Evolutionary conservation across 2,329 filamentous ascomycete species (phyloP).

Genomic region (Phaeosphaeria sp.): DNA sequence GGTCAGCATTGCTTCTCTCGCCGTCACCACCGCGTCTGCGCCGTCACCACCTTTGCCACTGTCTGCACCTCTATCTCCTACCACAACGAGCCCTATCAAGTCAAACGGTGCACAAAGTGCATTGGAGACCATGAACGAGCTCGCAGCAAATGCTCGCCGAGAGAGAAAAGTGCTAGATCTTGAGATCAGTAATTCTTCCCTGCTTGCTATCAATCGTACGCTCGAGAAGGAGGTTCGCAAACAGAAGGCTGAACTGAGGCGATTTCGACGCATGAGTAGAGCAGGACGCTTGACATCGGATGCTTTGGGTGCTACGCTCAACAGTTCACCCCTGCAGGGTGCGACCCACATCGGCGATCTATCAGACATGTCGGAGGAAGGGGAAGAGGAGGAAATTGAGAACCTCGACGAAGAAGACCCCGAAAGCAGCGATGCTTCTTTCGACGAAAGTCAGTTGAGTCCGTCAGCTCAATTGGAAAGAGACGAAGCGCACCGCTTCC

Average conservation of each 20-base stretch:
- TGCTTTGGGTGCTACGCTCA: slow-evolving; percentile 57
- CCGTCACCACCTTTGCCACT: slow-evolving; percentile 32
- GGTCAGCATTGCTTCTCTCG: slow-evolving; percentile 31
- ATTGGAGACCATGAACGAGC: slow-evolving; percentile 71
- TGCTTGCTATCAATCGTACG: slow-evolving; percentile 93
- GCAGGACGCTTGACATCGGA: slow-evolving; percentile 75
- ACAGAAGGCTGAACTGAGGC: slow-evolving; percentile 84
- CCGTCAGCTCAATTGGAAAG: slow-evolving; percentile 51
- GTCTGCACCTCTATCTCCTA: slow-evolving; percentile 35
- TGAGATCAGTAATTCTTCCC: slow-evolving; percentile 93
- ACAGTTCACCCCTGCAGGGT: slow-evolving; percentile 39
- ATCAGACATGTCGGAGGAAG: slow-evolving; percentile 47
- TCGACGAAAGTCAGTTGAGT: slow-evolving; percentile 58
- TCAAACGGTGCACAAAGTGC: slow-evolving; percentile 55
- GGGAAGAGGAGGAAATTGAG: slow-evolving; percentile 31
- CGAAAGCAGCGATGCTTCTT: slow-evolving; percentile 57
- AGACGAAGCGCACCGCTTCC: slow-evolving; percentile 64
- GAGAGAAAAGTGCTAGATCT: slow-evolving; percentile 96
- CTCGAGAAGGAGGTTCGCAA: slow-evolving; percentile 90
- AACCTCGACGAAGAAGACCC: slow-evolving; percentile 52
- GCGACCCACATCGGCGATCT: slow-evolving; percentile 45
- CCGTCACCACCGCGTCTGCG: slow-evolving; percentile 35
- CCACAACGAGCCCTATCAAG: slow-evolving; percentile 65
- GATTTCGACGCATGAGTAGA: slow-evolving; percentile 84
- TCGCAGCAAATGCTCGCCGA: slow-evolving; percentile 84